A percentile compares a stretch with the other conserved stretches of the same genome.
These are phyloP conservation scores for Aotearoamyces nothofagi DNA, from an alignment of 2,329 filamentous ascomycete genomes.

Conservation along the genomic window DNA sequence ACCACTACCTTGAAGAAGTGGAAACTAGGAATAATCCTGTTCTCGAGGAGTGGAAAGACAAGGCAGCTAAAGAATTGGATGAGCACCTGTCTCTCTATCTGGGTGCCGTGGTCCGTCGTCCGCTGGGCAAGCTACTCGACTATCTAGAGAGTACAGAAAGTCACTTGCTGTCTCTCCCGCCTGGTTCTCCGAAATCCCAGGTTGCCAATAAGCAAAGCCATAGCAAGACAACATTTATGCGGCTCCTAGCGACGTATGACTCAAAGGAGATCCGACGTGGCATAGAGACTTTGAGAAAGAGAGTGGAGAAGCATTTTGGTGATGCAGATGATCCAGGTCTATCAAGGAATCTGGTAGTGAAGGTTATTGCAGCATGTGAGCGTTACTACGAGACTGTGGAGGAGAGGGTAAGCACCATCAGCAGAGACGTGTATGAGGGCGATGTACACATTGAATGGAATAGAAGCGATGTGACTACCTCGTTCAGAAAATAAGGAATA, in stretches of 20 bases:
- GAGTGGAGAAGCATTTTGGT: slow-evolving; percentile 94
- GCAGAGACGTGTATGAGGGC: slow-evolving; percentile 47
- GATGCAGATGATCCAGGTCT: slow-evolving; percentile 60
- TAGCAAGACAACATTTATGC: slow-evolving; percentile 70
- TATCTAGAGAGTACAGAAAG: slow-evolving; percentile 82
- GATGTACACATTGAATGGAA: slow-evolving; percentile 53
- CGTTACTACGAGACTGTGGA: slow-evolving; percentile 47
- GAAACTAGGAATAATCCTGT: slow-evolving; percentile 60
- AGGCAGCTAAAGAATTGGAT: slow-evolving; percentile 61
- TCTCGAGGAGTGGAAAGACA: slow-evolving; percentile 68
- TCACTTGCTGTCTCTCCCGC: slow-evolving; percentile 39
- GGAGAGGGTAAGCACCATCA: slow-evolving; percentile 41
- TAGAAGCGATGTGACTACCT: slow-evolving; percentile 43
- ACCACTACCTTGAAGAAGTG: slow-evolving; percentile 88
- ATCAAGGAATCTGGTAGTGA: slow-evolving; percentile 30
- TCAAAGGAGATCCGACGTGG: slow-evolving; percentile 75
- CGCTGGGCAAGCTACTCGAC: slow-evolving; percentile 80
- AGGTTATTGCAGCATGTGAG: slow-evolving; percentile 46
- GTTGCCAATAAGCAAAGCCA: slow-evolving; percentile 75
- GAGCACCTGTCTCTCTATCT: slow-evolving; percentile 86
- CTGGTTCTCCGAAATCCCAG: slow-evolving; percentile 40
- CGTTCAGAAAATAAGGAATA: slow-evolving; percentile 30
- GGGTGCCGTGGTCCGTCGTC: slow-evolving; percentile 73
- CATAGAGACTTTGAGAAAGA: slow-evolving; percentile 77
- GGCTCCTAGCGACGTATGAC: slow-evolving; percentile 68